Base-by-base conservation (phyloP, 2,329 filamentous ascomycete species). In the Neopestalotiopsis clavispora region DNA sequence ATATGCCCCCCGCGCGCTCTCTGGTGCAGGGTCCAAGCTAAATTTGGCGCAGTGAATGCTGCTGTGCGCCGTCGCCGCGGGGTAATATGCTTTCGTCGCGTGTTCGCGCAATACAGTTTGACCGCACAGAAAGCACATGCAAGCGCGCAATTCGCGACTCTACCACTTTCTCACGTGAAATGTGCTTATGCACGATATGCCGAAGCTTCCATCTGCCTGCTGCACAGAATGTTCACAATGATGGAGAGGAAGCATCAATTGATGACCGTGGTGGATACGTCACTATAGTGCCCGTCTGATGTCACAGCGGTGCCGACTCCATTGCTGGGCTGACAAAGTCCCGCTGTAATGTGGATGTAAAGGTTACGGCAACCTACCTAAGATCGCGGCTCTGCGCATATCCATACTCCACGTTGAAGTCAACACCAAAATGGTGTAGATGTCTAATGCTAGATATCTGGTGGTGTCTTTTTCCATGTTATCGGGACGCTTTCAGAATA, bases 251-350 rank as follows among this genome's bases (percentile, higher is more conserved):
- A n/a, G 9, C 17, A 52, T 52, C 13, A 17, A 49, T 49, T n/a
- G 42, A n/a, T 4, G 1, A 23, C 6, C 0, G 45, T 52, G 17
- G 45, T 52, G 45, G 45, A 52, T 52, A 52, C 45, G 45, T 52
- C 45, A 52, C 45, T 52, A 52, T 52, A 52, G 45, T 52, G 45
- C 45, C 45, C 17, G 45, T 52, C 45, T 52, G 45, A 52, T 52
- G 45, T 52, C 45, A 52, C 45, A 52, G 45, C 45, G 17, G 45
- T 52, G 45, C 45, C n/a, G n/a, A n/a, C 45, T 52, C 34, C 45
- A 52, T 17, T 17, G 45, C 45, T 52, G 45, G 45, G 45, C 45
- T 52, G 45, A 52, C 17, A 20, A 13, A n/a, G 45, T 52, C 45
- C 45, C 45, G 45, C 45, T 52, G 45, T 23, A 52, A 52, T 23